Base-by-base conservation (phyloP, 1,284 basidiomycete genomes). In the Inonotus obliquus region DNA sequence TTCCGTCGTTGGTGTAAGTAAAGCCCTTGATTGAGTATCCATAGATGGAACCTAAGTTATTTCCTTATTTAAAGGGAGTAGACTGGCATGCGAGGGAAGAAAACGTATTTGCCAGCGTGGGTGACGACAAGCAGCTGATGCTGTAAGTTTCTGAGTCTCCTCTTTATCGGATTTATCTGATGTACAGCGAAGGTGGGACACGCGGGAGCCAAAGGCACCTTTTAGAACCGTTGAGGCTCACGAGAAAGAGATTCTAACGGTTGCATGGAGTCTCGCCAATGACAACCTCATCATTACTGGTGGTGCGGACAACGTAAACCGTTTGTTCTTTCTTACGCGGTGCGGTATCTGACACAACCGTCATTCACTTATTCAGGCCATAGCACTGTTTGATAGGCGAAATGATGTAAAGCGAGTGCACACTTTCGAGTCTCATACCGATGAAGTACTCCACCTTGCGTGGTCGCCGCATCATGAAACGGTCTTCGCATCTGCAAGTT, bases 381-480 rank as follows among this genome's bases (percentile, higher is more conserved):
- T 94, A 54, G 85, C 85, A 13, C 80, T 99, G 23, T 96, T 96
- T 77, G 96, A 99, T 72, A 83, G 91, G 63, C 88, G 97, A 44
- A 84, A 85, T 62, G 85, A 93, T 35, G 81, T 82, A n/a, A 83
- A 84, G 69, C 91, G 88, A 67, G 75, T 98, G 39, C 97, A 99
- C 73, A 84, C 88, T 11, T 97, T 99, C 72, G 92, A 96, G 72
- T 87, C 87, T 4, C 96, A 99, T 74, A 89, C 88, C 0, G 96
- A 98, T 70, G 97, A 98, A 74, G 93, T 99, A 19, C 84, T 98
- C 17, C 92, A 95, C 67, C 79, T 99, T 19, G 81, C 93, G 13
- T 99, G 96, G 96, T 97, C 94, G 3, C 96, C 97, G 5, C 91
- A 94, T 70, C 91, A 92, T 68, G 82, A 88, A 6, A 93, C 92